Conservation (phyloP, 2,329 filamentous ascomycete species). For the Fusarium chaquense region DNA sequence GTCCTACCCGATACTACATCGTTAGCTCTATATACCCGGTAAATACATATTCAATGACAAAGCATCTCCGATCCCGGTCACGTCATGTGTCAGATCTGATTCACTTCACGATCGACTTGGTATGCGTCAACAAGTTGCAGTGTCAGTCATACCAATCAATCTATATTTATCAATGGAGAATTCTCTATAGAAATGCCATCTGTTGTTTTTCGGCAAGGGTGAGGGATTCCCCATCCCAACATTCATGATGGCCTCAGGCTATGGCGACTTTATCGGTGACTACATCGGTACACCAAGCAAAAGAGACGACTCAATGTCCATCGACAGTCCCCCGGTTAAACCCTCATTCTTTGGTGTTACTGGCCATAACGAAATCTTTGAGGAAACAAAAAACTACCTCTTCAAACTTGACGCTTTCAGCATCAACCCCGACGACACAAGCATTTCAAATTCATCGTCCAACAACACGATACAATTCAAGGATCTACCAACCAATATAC, state of each 20-base stretch:
- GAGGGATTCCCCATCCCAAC: accelerated
- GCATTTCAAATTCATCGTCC: background rate
- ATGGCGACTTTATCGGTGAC: background rate
- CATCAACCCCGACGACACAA: background rate
- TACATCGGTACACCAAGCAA: background rate
- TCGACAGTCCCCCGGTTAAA: background rate
- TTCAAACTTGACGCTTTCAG: slow-evolving; percentile 1
- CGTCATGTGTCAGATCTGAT: slow-evolving; percentile 2
- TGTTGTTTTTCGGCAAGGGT: accelerated
- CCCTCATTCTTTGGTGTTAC: slow-evolving; percentile 14
- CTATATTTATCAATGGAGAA: background rate
- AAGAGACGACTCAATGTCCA: background rate
- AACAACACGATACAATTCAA: background rate
- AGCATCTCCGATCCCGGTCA: background rate
- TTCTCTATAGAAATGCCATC: accelerated
- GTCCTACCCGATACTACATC: too few relatives aligned
- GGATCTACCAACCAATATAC: background rate
- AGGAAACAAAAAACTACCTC: slow-evolving; percentile 14
- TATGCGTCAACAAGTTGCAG: background rate
- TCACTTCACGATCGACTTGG: accelerated
- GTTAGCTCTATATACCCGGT: background rate
- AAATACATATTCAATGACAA: background rate
- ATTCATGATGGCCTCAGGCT: background rate
- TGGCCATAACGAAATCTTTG: slow-evolving; percentile 3
- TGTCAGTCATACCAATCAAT: background rate